These are phyloP conservation scores for Solanum hybrid DNA, from an alignment of 305 asterid genomes.

Conservation along the genomic window DNA sequence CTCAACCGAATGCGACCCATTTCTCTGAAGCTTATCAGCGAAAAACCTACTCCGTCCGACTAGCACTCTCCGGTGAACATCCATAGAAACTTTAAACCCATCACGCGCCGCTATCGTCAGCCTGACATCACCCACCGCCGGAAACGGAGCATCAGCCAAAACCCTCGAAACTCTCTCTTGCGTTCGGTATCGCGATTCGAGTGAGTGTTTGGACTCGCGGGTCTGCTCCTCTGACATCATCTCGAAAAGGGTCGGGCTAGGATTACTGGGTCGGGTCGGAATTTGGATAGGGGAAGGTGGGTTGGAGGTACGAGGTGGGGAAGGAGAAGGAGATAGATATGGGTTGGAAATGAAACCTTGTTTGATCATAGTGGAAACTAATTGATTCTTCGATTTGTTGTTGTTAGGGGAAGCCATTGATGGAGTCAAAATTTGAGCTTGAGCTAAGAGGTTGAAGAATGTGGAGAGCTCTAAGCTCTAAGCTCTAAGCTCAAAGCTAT, in stretches of 20 bases:
- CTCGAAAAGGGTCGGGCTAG: constrained; percentile 63
- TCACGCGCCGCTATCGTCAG: constrained; percentile 44
- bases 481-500: background rate
- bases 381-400: constrained; percentile 23
- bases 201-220: constrained; percentile 29
- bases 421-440: constrained; percentile 12
- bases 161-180: constrained; percentile 45
- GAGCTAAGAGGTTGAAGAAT: background rate
- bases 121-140: constrained; percentile 60
- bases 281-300: constrained; percentile 12
- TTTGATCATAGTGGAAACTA: constrained; percentile 73
- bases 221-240: constrained; percentile 60
- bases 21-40: constrained; percentile 56
- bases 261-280: constrained; percentile 12
- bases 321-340: constrained; percentile 36
- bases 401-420: constrained; percentile 29
- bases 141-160: constrained; percentile 30
- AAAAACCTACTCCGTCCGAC: constrained; percentile 65
- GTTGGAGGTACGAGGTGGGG: background rate
- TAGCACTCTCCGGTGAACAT: constrained; percentile 63
- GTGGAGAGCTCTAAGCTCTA: background rate
- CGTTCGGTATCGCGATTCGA: constrained; percentile 34
- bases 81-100: constrained; percentile 42
- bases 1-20: constrained; percentile 67
- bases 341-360: constrained; percentile 76